A percentile compares a stretch with the other conserved stretches of the same genome.
These are phyloP conservation scores for Eucalyptus erythrocorys DNA, from an alignment of 345 rosid species.

Conservation along the genomic window DNA sequence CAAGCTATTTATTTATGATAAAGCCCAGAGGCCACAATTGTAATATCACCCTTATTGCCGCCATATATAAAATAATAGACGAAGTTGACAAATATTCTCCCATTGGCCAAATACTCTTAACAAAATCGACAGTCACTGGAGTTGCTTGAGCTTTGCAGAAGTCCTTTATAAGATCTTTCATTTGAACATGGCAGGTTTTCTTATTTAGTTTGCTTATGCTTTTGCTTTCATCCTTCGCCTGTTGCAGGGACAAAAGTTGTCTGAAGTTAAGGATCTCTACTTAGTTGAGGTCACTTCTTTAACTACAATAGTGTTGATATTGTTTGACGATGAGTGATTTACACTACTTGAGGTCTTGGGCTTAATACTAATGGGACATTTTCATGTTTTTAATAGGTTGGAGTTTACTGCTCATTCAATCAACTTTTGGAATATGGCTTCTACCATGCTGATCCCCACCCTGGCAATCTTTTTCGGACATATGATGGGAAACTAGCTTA, in stretches of 20 bases:
- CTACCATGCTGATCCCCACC: conserved; percentile 99
- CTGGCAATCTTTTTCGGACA: conserved; percentile 89
- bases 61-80: background rate
- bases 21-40: background rate
- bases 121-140: background rate
- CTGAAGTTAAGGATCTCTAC: conserved; percentile 76
- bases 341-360: background rate
- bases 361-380: background rate
- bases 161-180: background rate
- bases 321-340: background rate
- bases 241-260: conserved; percentile 71
- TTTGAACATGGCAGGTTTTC: background rate
- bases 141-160: background rate
- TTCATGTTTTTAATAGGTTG: conserved; percentile 41
- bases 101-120: background rate
- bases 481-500: conserved; percentile 87
- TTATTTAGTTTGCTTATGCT: background rate
- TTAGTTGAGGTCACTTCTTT: conserved; percentile 43
- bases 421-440: conserved; percentile 90
- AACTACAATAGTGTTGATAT: background rate
- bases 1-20: background rate
- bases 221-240: background rate
- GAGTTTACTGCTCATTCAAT: conserved; percentile 93
- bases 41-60: background rate
- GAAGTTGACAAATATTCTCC: background rate